Evolutionary conservation across 2,329 filamentous ascomycete species (phyloP), one percentile per base, ranked within the genome.

Genomic region (Xylogone sp.): DNA sequence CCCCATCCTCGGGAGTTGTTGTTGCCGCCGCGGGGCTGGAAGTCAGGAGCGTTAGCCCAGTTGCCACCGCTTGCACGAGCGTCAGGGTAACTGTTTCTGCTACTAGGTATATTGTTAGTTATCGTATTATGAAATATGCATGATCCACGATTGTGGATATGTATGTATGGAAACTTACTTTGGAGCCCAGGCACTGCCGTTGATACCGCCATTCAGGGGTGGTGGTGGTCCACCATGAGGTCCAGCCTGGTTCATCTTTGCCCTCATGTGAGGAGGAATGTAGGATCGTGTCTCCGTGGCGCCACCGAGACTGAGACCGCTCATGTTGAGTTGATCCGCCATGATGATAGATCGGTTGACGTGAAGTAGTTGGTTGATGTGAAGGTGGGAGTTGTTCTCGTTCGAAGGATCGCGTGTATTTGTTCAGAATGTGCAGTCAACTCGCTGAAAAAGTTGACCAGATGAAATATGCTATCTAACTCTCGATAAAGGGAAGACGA

Each of bases 321-420:
- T 81, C 82, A 93, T 91, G 77, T 90, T 90, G 65, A 94, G 81
- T 77, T 92, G 86, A 66, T 90, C 87, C 70, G 87, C 87, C 87
- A 91, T 91, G 68, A 72, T 86, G 75, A 65, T 63, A 46, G 19
- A 51, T 45, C 20, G 21, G 20, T 54, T 19, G 45, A 52, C 39
- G 52, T 13, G 34, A 31, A 31, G 27, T 13, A 18, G 34, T 39
- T 10, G 4, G 34, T 39, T 39, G 18, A 50, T 18, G 42, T 46
- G 21, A 45, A 50, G 31, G 29, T 57, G 47, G 54, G 43, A n/a
- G n/a, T n/a, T n/a, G n/a, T n/a, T 39, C 5, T 39, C 34, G 34
- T 16, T 39, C n/a, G 12, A 16, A 39, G 27, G 10, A 39, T 39
- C 34, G 34, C 34, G 34, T 39, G 13, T 39, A 18, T 39, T n/a